Percentiles rank a stretch among this genome's conserved stretches.
Evolutionary conservation across 768 basidiomycete species (phyloP).

Genomic region (Leccinum ochraceum): DNA sequence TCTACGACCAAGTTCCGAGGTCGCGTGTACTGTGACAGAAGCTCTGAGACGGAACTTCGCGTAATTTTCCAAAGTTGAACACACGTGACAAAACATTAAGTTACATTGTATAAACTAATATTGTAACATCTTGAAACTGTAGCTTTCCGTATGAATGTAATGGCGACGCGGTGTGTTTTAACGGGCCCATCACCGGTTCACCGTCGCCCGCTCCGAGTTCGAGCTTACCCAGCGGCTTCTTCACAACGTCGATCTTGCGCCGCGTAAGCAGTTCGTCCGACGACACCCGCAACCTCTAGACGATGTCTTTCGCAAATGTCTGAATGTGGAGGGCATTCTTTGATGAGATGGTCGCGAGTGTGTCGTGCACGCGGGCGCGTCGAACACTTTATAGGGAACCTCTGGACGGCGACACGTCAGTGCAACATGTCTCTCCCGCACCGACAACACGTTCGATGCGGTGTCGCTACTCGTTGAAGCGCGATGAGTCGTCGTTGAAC

Average conservation of each 20-base stretch:
- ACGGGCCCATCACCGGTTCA: too few species aligned
- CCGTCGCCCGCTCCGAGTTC: constrained; percentile 25
- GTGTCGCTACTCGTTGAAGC: constrained; percentile 17
- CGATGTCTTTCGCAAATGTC: constrained; percentile 32
- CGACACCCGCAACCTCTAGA: constrained; percentile 31
- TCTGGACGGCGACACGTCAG: constrained; percentile 13
- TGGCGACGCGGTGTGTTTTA: too few species aligned
- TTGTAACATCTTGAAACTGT: too few species aligned
- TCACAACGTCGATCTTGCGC: constrained; percentile 32
- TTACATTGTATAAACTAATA: too few species aligned
- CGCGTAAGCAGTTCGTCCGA: constrained; percentile 30
- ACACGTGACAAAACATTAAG: too few species aligned
- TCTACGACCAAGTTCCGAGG: too few species aligned
- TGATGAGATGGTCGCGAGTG: background rate
- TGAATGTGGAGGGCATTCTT: constrained; percentile 22
- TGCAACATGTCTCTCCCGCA: constrained; percentile 20
- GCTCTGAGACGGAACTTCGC: too few species aligned
- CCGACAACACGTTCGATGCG: constrained; percentile 19
- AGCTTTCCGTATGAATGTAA: too few species aligned
- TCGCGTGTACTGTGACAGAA: too few species aligned
- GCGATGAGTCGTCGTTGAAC: constrained; percentile 13
- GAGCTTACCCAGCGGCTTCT: constrained; percentile 27
- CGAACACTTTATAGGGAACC: constrained; percentile 23
- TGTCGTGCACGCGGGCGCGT: constrained; percentile 9
- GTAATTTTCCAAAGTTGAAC: too few species aligned